phyloP scores from a whole-genome alignment of 2,329 filamentous ascomycete genomes.

The Cadophora sp. region DNA sequence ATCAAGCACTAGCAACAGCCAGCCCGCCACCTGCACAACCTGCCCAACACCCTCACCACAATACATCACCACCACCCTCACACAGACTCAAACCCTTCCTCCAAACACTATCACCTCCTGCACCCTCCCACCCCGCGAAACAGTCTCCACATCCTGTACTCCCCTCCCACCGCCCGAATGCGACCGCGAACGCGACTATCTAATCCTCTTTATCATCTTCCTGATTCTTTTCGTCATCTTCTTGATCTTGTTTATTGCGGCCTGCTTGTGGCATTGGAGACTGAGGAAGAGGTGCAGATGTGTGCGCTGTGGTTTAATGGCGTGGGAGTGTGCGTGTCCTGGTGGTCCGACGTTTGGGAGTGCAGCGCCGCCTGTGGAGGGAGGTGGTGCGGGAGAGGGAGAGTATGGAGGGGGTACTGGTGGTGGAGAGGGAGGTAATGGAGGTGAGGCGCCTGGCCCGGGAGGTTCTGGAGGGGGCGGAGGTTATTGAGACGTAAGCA shows the following conservation, averaged over 20 bases:
- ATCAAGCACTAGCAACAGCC: neutral
- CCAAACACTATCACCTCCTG: constrained; percentile 1
- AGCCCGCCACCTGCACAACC: constrained; percentile 2
- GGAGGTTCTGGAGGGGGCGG: constrained; percentile 15
- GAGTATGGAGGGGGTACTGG: neutral
- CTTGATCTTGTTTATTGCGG: constrained; percentile 20
- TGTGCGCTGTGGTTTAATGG: constrained; percentile 15
- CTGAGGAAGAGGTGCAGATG: constrained; percentile 24
- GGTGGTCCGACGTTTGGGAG: constrained; percentile 19
- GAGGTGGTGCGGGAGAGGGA: constrained; percentile 4
- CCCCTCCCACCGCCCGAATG: constrained; percentile 6
- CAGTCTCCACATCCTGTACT: neutral
- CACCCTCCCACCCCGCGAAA: constrained; percentile 4
- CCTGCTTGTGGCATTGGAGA: constrained; percentile 20
- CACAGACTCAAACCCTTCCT: neutral
- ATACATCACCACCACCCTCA: constrained; percentile 3
- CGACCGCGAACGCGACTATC: constrained; percentile 15
- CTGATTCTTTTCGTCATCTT: constrained; percentile 29
- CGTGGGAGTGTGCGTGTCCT: constrained; percentile 25
- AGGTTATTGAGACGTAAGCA: neutral
- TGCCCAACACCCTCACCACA: neutral
- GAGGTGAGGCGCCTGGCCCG: neutral
- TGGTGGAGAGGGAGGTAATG: constrained; percentile 9
- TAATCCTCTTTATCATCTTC: constrained; percentile 31
- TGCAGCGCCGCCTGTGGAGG: neutral